Evolutionary conservation across 441 rosid species (phyloP).

Genomic region (Geranium incanum): DNA sequence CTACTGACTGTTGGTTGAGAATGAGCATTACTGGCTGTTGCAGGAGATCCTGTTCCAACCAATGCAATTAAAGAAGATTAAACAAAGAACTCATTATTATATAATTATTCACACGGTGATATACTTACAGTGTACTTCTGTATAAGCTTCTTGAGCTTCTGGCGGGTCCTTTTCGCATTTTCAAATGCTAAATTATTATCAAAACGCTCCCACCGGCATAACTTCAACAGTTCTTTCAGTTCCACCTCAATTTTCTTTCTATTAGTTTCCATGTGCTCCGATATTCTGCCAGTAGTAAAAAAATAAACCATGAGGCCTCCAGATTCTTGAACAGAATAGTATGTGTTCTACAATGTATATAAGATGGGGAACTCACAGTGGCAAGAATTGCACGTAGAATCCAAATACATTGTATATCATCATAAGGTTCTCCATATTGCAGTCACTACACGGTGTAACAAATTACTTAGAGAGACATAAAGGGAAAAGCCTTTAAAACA

Average conservation of each 20-base stretch:
- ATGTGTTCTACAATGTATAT: constrained; percentile 2
- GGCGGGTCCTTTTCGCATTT: constrained; percentile 56
- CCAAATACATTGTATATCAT: constrained; percentile 84
- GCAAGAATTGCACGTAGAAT: constrained; percentile 78
- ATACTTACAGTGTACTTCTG: constrained; percentile 72
- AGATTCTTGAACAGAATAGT: constrained; percentile 16
- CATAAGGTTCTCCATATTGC: constrained; percentile 50
- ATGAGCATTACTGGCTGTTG: constrained; percentile 67
- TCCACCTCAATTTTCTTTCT: constrained; percentile 53
- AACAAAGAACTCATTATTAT: background rate
- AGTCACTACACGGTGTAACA: constrained; percentile 38
- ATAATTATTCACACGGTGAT: background rate
- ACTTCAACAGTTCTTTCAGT: constrained; percentile 59
- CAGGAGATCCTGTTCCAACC: constrained; percentile 51
- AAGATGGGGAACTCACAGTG: constrained; percentile 45
- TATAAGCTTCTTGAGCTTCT: constrained; percentile 69
- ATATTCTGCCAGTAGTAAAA: constrained; percentile 43
- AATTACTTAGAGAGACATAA: constrained; percentile 1
- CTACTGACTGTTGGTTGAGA: constrained; percentile 46
- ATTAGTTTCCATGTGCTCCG: constrained; percentile 49
- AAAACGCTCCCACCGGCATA: constrained; percentile 73
- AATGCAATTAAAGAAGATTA: constrained; percentile 3
- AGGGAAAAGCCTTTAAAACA: constrained; percentile 9
- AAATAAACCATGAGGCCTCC: constrained; percentile 17
- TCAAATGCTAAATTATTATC: constrained; percentile 54